These are phyloP conservation scores for Coemansia sp. DNA, from an alignment of 192 early-diverging fungal species.

Conservation along the genomic window DNA sequence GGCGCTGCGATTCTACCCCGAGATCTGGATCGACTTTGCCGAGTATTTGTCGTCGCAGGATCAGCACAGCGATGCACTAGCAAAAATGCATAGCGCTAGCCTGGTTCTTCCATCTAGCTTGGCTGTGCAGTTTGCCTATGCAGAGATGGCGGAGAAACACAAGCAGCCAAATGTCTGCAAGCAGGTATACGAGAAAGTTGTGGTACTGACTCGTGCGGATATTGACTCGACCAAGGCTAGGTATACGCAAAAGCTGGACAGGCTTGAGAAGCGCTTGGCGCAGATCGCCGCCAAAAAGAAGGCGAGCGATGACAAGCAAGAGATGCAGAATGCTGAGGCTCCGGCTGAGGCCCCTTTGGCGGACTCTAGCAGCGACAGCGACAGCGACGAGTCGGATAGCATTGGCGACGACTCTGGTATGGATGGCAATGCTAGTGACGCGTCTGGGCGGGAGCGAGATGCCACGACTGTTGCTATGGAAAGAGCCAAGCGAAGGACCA, in stretches of 20 bases:
- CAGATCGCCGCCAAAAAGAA: background rate
- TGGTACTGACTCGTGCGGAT: slow-evolving; percentile 13
- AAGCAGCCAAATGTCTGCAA: slow-evolving; percentile 59
- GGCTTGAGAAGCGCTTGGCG: slow-evolving; percentile 38
- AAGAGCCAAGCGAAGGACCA: slow-evolving; percentile 26
- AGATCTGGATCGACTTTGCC: slow-evolving; percentile 71
- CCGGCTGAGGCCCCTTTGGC: background rate
- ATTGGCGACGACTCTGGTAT: slow-evolving; percentile 17
- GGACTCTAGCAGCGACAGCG: slow-evolving; percentile 33
- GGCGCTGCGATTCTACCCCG: slow-evolving; percentile 81
- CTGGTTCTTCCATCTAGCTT: slow-evolving; percentile 49
- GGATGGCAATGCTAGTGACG: slow-evolving; percentile 46
- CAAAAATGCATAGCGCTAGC: slow-evolving; percentile 36
- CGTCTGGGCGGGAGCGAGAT: background rate
- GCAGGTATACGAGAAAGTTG: slow-evolving; percentile 55
- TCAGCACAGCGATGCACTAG: slow-evolving; percentile 24
- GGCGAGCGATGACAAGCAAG: background rate
- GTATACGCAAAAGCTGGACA: slow-evolving; percentile 28
- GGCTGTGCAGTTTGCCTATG: slow-evolving; percentile 71
- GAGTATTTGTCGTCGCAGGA: slow-evolving; percentile 28
- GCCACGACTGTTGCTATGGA: slow-evolving; percentile 19
- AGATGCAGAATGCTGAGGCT: slow-evolving; percentile 8
- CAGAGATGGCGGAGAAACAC: slow-evolving; percentile 64
- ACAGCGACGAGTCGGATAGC: slow-evolving; percentile 46
- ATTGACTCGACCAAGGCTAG: slow-evolving; percentile 18